Evolutionary conservation across 202 grass and related monocot species (phyloP).

Genomic region (Schoenoplectus tabernaemontani): DNA sequence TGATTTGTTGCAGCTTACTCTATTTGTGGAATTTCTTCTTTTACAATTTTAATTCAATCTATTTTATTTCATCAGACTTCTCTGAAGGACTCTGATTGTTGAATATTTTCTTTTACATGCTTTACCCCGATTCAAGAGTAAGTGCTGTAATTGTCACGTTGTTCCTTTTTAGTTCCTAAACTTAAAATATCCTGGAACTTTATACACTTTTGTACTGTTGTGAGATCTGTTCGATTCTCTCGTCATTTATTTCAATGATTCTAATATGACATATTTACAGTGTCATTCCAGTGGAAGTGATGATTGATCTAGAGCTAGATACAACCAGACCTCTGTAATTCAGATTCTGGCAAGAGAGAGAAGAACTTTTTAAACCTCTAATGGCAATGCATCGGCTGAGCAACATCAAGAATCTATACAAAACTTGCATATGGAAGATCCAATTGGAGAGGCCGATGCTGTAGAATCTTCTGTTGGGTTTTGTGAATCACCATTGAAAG

Average conservation of each 20-base stretch:
- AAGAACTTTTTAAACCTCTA: conserved; percentile 5
- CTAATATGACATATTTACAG: conserved; percentile 48
- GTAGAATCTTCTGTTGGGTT: conserved; percentile 5
- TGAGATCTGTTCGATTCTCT: background rate
- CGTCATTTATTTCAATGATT: conserved; percentile 17
- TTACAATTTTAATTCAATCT: background rate
- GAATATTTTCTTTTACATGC: conserved; percentile 42
- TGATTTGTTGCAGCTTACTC: background rate
- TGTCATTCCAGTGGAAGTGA: conserved; percentile 50
- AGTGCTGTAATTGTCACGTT: conserved; percentile 28
- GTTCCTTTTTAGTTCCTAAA: background rate
- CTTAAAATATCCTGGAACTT: background rate
- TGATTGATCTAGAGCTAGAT: conserved; percentile 37
- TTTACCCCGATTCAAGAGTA: conserved; percentile 76
- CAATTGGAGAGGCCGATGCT: conserved; percentile 26
- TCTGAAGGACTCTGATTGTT: background rate
- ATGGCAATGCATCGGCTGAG: background rate
- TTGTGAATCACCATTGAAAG: conserved; percentile 12
- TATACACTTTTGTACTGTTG: background rate
- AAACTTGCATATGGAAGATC: conserved; percentile 31
- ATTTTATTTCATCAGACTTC: conserved; percentile 14
- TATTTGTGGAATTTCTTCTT: background rate
- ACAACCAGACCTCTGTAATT: conserved; percentile 16
- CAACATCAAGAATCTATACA: conserved; percentile 15
- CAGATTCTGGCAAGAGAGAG: conserved; percentile 17